Conservation (phyloP, 306 rosid species). For the Adenanthera pavonina region DNA sequence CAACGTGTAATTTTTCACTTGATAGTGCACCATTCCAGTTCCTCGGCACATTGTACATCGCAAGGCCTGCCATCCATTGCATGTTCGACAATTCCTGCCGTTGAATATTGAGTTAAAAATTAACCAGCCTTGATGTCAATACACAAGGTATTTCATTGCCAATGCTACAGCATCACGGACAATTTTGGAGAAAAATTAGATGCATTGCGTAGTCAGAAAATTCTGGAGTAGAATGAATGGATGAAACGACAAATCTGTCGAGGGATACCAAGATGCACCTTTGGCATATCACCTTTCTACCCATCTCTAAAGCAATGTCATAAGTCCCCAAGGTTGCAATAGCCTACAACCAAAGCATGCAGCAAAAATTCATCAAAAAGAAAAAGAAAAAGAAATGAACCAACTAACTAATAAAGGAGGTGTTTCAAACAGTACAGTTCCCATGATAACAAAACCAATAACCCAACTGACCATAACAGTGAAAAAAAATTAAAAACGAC, state of each 20-base stretch:
- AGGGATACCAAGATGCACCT: constrained; percentile 61
- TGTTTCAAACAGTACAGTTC: constrained; percentile 22
- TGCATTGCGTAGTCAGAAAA: constrained; percentile 2
- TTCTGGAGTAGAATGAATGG: not conserved
- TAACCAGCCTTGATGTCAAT: constrained; percentile 28
- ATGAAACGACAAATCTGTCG: constrained; percentile 20
- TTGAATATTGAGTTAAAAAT: constrained; percentile 41
- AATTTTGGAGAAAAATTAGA: not conserved
- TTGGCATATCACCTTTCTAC: constrained; percentile 90
- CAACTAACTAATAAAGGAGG: constrained; percentile 20
- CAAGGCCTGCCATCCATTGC: constrained; percentile 97
- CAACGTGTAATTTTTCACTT: constrained; percentile 76
- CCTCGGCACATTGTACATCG: constrained; percentile 88
- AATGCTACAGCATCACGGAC: not conserved
- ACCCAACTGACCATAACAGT: constrained; percentile 20
- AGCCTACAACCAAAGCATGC: constrained; percentile 60
- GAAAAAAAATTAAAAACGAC: not conserved
- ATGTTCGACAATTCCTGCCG: constrained; percentile 77
- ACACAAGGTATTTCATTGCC: not conserved
- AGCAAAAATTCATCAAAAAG: constrained; percentile 18
- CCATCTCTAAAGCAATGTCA: constrained; percentile 89
- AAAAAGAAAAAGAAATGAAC: constrained; percentile 5
- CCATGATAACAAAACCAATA: constrained; percentile 31
- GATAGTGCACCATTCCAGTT: constrained; percentile 91
- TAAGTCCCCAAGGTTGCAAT: constrained; percentile 93